These are phyloP conservation scores for Rubia yunnanensis DNA, from an alignment of 257 asterid genomes.

Conservation along the genomic window DNA sequence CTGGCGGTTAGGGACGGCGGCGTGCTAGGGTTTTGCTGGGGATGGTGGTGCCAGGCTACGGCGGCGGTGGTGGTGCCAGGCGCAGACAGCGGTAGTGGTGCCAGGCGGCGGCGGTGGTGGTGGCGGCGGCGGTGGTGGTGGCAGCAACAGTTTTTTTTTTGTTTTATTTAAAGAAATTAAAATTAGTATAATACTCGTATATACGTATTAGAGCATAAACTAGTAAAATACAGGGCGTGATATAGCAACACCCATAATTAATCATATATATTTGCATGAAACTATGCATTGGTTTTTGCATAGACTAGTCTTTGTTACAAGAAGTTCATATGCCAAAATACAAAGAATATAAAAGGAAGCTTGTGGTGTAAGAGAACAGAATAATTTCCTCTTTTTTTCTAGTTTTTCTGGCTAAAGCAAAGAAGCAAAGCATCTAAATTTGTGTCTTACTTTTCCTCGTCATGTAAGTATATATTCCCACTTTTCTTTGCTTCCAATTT, in stretches of 20 bases:
- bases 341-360: slow-evolving; percentile 34
- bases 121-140: no score
- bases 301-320: background rate
- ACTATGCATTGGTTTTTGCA: slow-evolving; percentile 25
- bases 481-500: slow-evolving; percentile 85
- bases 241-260: background rate
- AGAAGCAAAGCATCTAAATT: slow-evolving; percentile 75
- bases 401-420: slow-evolving; percentile 15
- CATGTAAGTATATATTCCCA: slow-evolving; percentile 40
- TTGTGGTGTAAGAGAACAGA: slow-evolving; percentile 48
- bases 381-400: slow-evolving; percentile 1
- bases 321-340: background rate
- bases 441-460: slow-evolving; percentile 41
- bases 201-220: no score
- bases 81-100: no score
- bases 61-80: no score
- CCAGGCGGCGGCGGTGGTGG: no score
- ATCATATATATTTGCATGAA: slow-evolving; percentile 40
- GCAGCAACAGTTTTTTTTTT: no score
- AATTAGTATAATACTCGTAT: no score
- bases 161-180: no score
- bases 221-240: no score
- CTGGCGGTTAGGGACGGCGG: no score
- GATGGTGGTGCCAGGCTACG: no score
- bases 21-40: no score